These are phyloP conservation scores for Trichoderma reesei DNA, from an alignment of 495 filamentous ascomycete species.

Conservation along the genomic window DNA sequence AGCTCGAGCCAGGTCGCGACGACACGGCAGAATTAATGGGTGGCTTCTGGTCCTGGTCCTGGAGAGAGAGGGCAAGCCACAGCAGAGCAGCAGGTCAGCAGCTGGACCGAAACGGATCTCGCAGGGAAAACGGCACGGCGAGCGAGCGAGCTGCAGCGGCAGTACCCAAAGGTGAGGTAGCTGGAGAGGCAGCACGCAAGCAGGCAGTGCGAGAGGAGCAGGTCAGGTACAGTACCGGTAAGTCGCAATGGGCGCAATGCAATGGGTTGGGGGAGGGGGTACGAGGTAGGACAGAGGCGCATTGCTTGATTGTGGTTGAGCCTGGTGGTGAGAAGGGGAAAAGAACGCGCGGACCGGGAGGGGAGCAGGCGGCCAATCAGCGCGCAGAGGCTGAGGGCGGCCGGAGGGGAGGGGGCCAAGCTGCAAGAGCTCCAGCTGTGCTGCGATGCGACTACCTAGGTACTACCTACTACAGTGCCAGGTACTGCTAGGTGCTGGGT, in stretches of 20 bases:
- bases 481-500: not conserved
- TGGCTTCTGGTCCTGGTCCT: not conserved
- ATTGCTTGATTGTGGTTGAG: not conserved
- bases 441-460: not conserved
- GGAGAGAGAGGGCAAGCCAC: constrained; percentile 2
- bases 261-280: not conserved
- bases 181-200: not conserved
- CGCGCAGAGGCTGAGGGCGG: constrained; percentile 3
- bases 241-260: not conserved
- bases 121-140: not conserved
- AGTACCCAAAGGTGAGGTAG: not conserved
- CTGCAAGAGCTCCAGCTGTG: not conserved
- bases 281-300: not conserved
- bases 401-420: not conserved
- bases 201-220: no score
- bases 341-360: constrained; percentile 7
- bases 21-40: constrained; percentile 9
- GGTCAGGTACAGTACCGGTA: not conserved
- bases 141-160: not conserved
- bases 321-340: not conserved
- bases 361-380: constrained; percentile 5
- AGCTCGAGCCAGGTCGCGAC: constrained; percentile 8
- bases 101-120: not conserved
- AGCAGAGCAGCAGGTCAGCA: not conserved
- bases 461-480: not conserved